Evolutionary conservation across 768 basidiomycete genomes (phyloP).

Genomic region (Amanita inopinata): DNA sequence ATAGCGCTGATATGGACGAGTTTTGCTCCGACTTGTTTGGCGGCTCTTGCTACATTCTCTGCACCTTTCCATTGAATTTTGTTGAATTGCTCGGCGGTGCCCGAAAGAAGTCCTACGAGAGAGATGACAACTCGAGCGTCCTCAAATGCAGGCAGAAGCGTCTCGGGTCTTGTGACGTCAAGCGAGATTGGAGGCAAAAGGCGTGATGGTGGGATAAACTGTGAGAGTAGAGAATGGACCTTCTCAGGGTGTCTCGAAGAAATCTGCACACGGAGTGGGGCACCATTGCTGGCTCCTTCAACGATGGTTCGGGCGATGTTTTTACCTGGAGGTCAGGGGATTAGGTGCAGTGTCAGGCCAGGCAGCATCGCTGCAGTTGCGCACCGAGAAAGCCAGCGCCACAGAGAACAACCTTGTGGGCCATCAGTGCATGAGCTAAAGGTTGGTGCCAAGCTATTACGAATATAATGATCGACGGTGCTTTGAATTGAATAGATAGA

Average conservation of each 20-base stretch:
- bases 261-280: constrained; percentile 39
- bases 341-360: not conserved
- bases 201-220: constrained; percentile 21
- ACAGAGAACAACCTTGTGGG: constrained; percentile 36
- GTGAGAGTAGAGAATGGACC: constrained; percentile 24
- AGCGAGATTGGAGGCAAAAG: constrained; percentile 33
- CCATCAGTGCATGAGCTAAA: not conserved
- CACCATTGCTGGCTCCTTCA: constrained; percentile 13
- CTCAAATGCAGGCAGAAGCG: constrained; percentile 38
- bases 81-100: constrained; percentile 46
- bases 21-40: constrained; percentile 43
- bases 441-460: not conserved
- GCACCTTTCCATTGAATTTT: constrained; percentile 56
- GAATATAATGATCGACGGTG: too few species aligned
- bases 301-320: constrained; percentile 50
- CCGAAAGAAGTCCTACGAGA: constrained; percentile 60
- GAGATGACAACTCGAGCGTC: constrained; percentile 53
- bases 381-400: constrained; percentile 56
- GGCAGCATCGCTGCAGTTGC: too few species aligned
- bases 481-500: too few species aligned
- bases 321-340: constrained; percentile 28
- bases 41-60: constrained; percentile 50
- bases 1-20: constrained; percentile 65
- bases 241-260: constrained; percentile 48
- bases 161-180: constrained; percentile 46